Evolutionary conservation across 2,329 filamentous ascomycete species (phyloP).

Genomic region (Colletotrichum limetticola): DNA sequence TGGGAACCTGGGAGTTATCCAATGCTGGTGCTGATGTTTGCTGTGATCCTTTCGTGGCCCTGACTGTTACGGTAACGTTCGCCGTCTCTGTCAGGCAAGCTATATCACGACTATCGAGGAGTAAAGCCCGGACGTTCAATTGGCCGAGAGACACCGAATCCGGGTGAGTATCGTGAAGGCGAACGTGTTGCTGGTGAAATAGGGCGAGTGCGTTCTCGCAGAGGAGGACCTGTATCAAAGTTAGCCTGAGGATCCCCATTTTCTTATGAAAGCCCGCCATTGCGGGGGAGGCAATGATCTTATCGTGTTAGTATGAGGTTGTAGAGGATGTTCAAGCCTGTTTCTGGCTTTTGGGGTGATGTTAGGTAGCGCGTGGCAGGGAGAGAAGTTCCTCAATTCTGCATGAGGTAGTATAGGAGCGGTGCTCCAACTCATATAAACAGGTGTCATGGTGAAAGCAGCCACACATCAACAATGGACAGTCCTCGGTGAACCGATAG

Average conservation of each 20-base stretch:
- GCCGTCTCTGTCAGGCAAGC: slow-evolving; percentile 30
- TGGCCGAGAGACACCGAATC: slow-evolving; percentile 32
- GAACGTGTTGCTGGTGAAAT: slow-evolving; percentile 33
- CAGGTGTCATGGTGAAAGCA: not conserved
- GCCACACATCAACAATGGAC: not conserved
- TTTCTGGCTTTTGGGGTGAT: not conserved
- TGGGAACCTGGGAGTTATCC: slow-evolving; percentile 37
- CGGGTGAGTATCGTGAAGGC: slow-evolving; percentile 18
- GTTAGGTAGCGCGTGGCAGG: not conserved
- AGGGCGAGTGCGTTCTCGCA: slow-evolving; percentile 17
- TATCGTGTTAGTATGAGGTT: slow-evolving; percentile 6
- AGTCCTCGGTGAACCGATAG: not conserved
- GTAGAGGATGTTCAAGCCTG: not conserved
- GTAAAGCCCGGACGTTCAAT: slow-evolving; percentile 13
- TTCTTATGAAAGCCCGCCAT: slow-evolving; percentile 19
- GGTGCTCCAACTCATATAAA: slow-evolving; percentile 13
- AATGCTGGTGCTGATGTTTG: slow-evolving; percentile 1
- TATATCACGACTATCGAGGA: slow-evolving; percentile 24
- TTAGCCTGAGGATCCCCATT: slow-evolving; percentile 28
- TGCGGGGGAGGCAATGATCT: slow-evolving; percentile 20
- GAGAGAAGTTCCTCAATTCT: not conserved
- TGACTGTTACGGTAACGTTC: slow-evolving; percentile 25
- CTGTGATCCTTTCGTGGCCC: slow-evolving; percentile 18
- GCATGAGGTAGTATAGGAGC: not conserved
- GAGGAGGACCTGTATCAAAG: slow-evolving; percentile 33